phyloP scores from a whole-genome alignment of 768 basidiomycete genomes.

The Termitomyces sp. region DNA sequence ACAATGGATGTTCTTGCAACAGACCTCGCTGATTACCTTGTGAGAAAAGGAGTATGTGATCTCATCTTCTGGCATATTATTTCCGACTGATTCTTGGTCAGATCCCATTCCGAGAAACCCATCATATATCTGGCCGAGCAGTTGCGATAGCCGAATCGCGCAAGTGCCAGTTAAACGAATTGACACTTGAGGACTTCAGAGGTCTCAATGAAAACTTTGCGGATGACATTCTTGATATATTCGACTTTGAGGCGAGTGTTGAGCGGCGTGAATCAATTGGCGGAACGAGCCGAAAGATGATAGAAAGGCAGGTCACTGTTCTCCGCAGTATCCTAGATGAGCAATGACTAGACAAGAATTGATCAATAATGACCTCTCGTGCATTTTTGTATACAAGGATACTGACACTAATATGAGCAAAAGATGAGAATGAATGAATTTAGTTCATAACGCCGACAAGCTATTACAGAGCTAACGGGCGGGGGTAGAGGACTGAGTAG shows the following conservation, averaged over 20 bases:
- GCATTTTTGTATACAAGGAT: not conserved
- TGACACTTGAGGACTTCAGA: conserved; percentile 78
- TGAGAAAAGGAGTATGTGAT: conserved; percentile 87
- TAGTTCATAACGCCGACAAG: too few species aligned
- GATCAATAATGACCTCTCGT: not conserved
- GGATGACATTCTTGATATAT: conserved; percentile 78
- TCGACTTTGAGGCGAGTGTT: conserved; percentile 94
- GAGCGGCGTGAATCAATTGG: conserved; percentile 91
- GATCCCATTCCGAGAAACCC: conserved; percentile 98
- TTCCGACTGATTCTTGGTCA: conserved; percentile 23
- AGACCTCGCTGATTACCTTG: conserved; percentile 98
- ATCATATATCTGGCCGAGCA: conserved; percentile 95
- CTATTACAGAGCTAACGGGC: too few species aligned
- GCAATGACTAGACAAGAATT: not conserved
- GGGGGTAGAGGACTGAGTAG: too few species aligned
- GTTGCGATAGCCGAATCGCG: conserved; percentile 90
- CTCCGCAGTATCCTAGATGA: conserved; percentile 55
- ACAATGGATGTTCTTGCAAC: conserved; percentile 99
- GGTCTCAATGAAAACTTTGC: conserved; percentile 70
- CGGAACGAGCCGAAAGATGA: conserved; percentile 80
- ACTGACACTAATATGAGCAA: not conserved
- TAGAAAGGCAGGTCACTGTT: conserved; percentile 79
- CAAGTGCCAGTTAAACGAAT: conserved; percentile 74
- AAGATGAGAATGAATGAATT: too few species aligned
- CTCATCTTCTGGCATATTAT: not conserved